phyloP scores from a whole-genome alignment of 2,329 filamentous ascomycete species.

The Elsinoe necatrix region DNA sequence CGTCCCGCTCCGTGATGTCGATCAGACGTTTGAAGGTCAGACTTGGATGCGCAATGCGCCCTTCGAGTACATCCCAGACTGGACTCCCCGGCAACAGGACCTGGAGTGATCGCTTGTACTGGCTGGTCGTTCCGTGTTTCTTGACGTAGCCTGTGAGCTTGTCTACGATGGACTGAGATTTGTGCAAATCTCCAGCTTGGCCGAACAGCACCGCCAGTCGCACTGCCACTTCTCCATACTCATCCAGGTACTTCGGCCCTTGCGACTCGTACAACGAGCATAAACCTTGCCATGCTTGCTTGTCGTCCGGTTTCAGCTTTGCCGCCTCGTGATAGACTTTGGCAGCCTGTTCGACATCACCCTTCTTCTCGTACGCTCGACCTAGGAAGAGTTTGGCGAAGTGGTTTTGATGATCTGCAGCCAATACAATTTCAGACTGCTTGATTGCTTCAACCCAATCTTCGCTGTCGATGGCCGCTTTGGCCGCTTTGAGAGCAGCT shows the following conservation, averaged over 20 bases:
- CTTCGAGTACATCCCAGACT: constrained; percentile 75
- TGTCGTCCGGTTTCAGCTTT: constrained; percentile 61
- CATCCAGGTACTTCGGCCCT: constrained; percentile 56
- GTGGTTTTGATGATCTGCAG: constrained; percentile 68
- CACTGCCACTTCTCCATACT: constrained; percentile 66
- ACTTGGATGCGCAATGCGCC: constrained; percentile 68
- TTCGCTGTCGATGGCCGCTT: constrained; percentile 65
- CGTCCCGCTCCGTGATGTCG: constrained; percentile 73
- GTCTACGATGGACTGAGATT: constrained; percentile 59
- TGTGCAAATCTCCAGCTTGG: constrained; percentile 51
- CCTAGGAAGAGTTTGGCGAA: constrained; percentile 83
- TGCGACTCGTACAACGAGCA: constrained; percentile 78
- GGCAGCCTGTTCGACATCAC: constrained; percentile 63
- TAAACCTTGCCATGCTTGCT: constrained; percentile 86
- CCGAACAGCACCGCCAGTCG: constrained; percentile 67
- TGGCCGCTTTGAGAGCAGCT: constrained; percentile 71
- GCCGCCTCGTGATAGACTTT: constrained; percentile 66
- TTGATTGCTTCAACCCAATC: constrained; percentile 69
- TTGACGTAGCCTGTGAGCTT: constrained; percentile 71
- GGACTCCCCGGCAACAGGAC: constrained; percentile 71
- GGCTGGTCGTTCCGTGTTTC: constrained; percentile 59
- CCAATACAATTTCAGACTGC: constrained; percentile 60
- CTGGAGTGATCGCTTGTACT: constrained; percentile 68
- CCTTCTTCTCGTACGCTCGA: constrained; percentile 71
- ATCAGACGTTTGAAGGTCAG: constrained; percentile 75